Evolutionary conservation across 2,329 filamentous ascomycete genomes (phyloP).

Genomic region (Pseudogymnoascus sp.): DNA sequence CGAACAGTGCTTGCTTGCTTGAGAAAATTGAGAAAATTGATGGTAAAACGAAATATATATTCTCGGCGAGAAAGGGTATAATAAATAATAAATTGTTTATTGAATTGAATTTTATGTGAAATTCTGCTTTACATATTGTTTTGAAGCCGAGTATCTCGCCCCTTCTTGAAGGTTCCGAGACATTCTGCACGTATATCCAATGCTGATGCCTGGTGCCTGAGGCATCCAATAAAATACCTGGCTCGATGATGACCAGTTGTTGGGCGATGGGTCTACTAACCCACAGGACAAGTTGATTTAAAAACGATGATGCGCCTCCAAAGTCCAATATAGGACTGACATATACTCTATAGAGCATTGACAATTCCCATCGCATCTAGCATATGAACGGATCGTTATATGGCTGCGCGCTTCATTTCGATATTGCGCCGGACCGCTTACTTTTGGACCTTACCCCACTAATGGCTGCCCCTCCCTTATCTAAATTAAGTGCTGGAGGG

Average conservation of each 20-base stretch:
- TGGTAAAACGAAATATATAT: neutral
- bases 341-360: neutral
- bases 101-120: neutral
- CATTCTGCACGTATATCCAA: neutral
- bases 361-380: neutral
- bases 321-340: neutral
- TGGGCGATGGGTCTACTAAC: neutral
- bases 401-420: neutral
- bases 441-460: slow-evolving; percentile 1
- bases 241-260: slow-evolving; percentile 1
- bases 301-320: neutral
- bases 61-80: neutral
- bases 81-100: slow-evolving; percentile 3
- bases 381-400: slow-evolving; percentile 5
- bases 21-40: no score
- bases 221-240: neutral
- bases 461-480: slow-evolving; percentile 5
- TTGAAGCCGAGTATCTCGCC: neutral
- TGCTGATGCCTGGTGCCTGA: neutral
- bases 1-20: neutral
- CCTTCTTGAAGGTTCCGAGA: neutral
- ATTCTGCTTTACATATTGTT: neutral
- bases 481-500: slow-evolving; percentile 6
- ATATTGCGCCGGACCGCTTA: neutral
- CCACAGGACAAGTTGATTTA: neutral